phyloP scores from a whole-genome alignment of 305 asterid species.

The Nicotiana rustica region DNA sequence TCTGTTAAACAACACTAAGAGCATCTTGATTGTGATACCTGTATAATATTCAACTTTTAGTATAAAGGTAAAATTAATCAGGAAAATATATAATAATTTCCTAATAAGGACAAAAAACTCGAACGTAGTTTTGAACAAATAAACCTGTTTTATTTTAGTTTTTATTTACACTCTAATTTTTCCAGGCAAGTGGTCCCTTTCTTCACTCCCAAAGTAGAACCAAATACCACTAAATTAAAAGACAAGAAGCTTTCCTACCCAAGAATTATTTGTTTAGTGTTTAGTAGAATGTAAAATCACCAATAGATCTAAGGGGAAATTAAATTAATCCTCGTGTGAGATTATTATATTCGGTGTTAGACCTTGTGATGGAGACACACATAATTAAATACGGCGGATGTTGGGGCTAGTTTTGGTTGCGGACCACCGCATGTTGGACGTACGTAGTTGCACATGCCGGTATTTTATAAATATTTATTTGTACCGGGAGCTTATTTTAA shows the following conservation, averaged over 20 bases:
- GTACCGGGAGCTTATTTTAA: no score
- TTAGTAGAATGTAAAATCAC: constrained; percentile 7
- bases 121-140: constrained; percentile 7
- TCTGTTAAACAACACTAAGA: background rate
- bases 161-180: no score
- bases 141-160: background rate
- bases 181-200: constrained; percentile 18
- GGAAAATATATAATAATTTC: background rate
- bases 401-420: constrained; percentile 37
- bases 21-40: constrained; percentile 21
- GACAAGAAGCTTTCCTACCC: background rate
- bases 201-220: constrained; percentile 30
- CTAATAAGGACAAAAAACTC: constrained; percentile 19
- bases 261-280: no score
- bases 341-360: constrained; percentile 21
- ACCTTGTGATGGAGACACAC: constrained; percentile 33
- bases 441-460: constrained; percentile 20
- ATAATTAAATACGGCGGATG: constrained; percentile 37
- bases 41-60: background rate
- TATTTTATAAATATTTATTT: background rate
- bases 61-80: background rate
- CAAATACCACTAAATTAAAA: background rate
- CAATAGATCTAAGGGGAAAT: background rate
- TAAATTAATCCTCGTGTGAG: background rate
- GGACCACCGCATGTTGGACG: constrained; percentile 34